phyloP scores from a whole-genome alignment of 768 basidiomycete genomes.

The Cystobasidium ongulense region DNA sequence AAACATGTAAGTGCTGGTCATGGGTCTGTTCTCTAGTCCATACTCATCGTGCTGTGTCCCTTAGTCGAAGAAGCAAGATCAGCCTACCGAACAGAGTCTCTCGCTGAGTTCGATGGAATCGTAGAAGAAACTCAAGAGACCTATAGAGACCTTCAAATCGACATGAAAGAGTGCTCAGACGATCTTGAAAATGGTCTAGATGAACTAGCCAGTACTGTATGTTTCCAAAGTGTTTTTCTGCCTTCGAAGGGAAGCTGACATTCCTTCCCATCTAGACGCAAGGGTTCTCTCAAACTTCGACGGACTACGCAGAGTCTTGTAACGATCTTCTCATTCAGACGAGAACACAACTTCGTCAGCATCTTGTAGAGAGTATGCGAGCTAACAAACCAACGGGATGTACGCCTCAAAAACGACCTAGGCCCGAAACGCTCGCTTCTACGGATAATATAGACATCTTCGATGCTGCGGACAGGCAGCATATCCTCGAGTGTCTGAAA shows the following conservation, averaged over 20 bases:
- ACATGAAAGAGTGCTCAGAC: slow-evolving; percentile 2
- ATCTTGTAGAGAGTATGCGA: slow-evolving; percentile 4
- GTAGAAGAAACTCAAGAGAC: slow-evolving; percentile 17
- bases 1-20: background rate
- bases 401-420: slow-evolving; percentile 24
- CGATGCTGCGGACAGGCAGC: slow-evolving; percentile 1
- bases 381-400: slow-evolving; percentile 12
- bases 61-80: slow-evolving; percentile 18
- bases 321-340: background rate
- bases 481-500: slow-evolving; percentile 3
- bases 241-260: too few species aligned
- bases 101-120: background rate
- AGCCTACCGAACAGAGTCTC: background rate
- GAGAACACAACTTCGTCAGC: background rate
- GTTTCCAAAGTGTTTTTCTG: background rate
- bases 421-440: background rate
- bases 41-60: background rate
- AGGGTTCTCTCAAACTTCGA: background rate
- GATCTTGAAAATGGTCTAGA: background rate
- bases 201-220: background rate
- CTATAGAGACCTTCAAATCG: slow-evolving; percentile 14
- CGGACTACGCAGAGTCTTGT: background rate
- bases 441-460: background rate
- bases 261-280: background rate
- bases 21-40: background rate